A percentile compares a stretch with the other conserved stretches of the same genome.
Conservation (phyloP, 2,329 filamentous ascomycete genomes). For the Lachnum nothofagi region DNA sequence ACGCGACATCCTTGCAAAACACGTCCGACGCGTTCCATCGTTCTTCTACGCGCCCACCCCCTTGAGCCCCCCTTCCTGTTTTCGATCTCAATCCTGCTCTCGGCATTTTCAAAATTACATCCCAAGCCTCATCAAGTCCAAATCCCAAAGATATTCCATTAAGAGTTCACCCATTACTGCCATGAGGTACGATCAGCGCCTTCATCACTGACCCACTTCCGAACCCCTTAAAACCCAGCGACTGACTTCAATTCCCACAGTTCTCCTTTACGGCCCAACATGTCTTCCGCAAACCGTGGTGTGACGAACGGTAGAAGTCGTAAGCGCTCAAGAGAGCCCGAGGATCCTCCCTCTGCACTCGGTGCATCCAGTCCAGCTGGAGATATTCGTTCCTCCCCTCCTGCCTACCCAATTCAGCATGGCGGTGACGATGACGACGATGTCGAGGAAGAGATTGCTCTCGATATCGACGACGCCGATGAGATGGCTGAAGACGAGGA, state of each 20-base stretch:
- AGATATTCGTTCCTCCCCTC: slow-evolving; percentile 59
- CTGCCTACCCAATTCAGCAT: slow-evolving; percentile 57
- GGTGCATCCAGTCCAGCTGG: slow-evolving; percentile 49
- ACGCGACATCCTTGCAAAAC: background rate
- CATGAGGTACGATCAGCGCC: slow-evolving; percentile 33
- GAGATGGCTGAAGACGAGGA: slow-evolving; percentile 79
- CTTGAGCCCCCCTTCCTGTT: slow-evolving; percentile 4
- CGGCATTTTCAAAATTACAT: background rate
- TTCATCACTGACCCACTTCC: slow-evolving; percentile 2
- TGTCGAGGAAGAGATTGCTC: slow-evolving; percentile 66
- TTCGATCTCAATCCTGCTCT: slow-evolving; percentile 2
- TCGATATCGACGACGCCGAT: slow-evolving; percentile 71
- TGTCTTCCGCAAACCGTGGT: slow-evolving; percentile 79
- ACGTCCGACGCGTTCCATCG: slow-evolving; percentile 5
- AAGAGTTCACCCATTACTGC: too few relatives aligned
- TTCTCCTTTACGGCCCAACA: slow-evolving; percentile 76
- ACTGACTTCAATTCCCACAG: slow-evolving; percentile 39
- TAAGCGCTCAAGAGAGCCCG: slow-evolving; percentile 61
- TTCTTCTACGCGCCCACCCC: too few relatives aligned
- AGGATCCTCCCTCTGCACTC: slow-evolving; percentile 53
- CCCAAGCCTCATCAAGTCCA: background rate
- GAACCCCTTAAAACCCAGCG: slow-evolving; percentile 32
- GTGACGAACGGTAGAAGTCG: slow-evolving; percentile 45
- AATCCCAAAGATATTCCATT: too few relatives aligned
- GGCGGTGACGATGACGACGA: slow-evolving; percentile 65